phyloP scores from a whole-genome alignment of 371 early-diverging fungal genomes.

The Fennellomyces sp. region DNA sequence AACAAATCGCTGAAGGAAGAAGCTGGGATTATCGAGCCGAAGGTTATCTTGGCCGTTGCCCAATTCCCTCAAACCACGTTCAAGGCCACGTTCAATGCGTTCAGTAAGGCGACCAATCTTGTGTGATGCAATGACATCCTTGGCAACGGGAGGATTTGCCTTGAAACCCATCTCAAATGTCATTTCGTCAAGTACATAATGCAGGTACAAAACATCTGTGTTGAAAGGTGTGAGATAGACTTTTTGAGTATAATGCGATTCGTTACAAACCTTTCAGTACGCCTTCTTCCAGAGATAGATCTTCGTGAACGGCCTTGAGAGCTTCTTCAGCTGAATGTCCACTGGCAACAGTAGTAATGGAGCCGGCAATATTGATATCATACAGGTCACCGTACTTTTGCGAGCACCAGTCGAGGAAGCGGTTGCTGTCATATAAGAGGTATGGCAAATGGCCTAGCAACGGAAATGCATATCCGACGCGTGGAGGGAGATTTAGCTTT shows the following conservation, averaged over 20 bases:
- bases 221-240: neutral
- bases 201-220: constrained; percentile 31
- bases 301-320: constrained; percentile 22
- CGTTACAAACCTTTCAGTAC: constrained; percentile 24
- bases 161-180: constrained; percentile 31
- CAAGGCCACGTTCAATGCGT: constrained; percentile 23
- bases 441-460: constrained; percentile 39
- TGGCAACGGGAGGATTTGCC: constrained; percentile 32
- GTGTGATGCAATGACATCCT: constrained; percentile 12
- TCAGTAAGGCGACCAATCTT: constrained; percentile 23
- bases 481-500: constrained; percentile 32
- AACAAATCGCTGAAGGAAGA: constrained; percentile 33
- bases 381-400: constrained; percentile 38
- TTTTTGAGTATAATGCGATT: neutral
- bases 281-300: constrained; percentile 35
- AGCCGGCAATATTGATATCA: constrained; percentile 23
- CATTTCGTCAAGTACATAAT: constrained; percentile 25
- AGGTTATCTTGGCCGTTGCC: constrained; percentile 9
- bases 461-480: constrained; percentile 33
- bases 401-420: constrained; percentile 40
- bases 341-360: constrained; percentile 23
- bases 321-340: constrained; percentile 33
- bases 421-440: constrained; percentile 13
- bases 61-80: constrained; percentile 16
- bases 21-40: constrained; percentile 10